Evolutionary conservation across 2,329 filamentous ascomycete species (phyloP).

Genomic region (Capronia coronata): DNA sequence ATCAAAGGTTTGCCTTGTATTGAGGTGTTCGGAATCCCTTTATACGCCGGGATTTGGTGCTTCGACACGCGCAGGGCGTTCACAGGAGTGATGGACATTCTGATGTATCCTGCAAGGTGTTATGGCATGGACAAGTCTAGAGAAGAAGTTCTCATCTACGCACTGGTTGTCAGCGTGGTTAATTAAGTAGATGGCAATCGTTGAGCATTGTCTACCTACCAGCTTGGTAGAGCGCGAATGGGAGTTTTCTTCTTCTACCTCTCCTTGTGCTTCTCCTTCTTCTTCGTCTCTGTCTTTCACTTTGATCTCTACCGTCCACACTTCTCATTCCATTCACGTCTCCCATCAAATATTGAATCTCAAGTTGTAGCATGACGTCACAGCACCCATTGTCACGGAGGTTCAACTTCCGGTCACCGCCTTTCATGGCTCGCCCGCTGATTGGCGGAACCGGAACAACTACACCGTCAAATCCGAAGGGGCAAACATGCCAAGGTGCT

Average conservation of each 20-base stretch:
- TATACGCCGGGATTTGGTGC: slow-evolving; percentile 54
- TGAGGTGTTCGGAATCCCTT: slow-evolving; percentile 57
- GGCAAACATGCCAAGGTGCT: slow-evolving; percentile 2
- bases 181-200: background rate
- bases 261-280: no score
- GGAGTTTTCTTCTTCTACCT: no score
- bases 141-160: background rate
- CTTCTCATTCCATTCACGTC: no score
- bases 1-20: slow-evolving; percentile 58
- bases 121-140: background rate
- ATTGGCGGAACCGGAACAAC: background rate
- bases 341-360: background rate
- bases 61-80: slow-evolving; percentile 50
- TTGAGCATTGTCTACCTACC: background rate
- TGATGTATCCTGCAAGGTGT: background rate
- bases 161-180: background rate
- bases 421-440: background rate
- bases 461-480: background rate
- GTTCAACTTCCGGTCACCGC: background rate
- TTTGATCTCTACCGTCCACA: no score
- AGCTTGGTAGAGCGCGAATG: no score
- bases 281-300: no score
- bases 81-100: slow-evolving; percentile 41
- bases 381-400: background rate
- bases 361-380: slow-evolving; percentile 1